Conservation (phyloP, 2,329 filamentous ascomycete species). For the Neopestalotiopsis clavispora region DNA sequence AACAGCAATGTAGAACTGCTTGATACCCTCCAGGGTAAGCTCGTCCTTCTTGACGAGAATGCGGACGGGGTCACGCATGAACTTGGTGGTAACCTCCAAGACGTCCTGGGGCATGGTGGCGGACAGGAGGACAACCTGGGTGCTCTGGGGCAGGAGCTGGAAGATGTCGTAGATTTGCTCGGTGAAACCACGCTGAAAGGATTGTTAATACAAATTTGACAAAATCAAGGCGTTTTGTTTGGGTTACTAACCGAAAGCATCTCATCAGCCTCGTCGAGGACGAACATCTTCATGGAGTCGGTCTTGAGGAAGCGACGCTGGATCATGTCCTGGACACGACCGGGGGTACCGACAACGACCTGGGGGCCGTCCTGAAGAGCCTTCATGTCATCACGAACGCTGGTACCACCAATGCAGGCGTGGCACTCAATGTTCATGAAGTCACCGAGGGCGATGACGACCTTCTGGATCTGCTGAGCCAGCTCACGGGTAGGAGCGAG, state of each 20-base stretch:
- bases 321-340: slow-evolving; percentile 99
- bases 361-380: slow-evolving; percentile 94
- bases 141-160: slow-evolving; percentile 96
- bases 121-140: slow-evolving; percentile 96
- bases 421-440: slow-evolving; percentile 99
- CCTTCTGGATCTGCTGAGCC: slow-evolving; percentile 99
- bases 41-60: slow-evolving; percentile 99
- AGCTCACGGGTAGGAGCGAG: slow-evolving; percentile 98
- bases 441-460: slow-evolving; percentile 97
- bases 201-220: background rate
- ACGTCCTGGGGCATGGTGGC: slow-evolving; percentile 99
- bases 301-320: slow-evolving; percentile 97
- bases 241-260: slow-evolving; percentile 80
- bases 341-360: slow-evolving; percentile 96
- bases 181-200: slow-evolving; percentile 87
- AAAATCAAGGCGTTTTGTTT: background rate
- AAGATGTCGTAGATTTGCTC: slow-evolving; percentile 99
- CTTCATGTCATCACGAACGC: slow-evolving; percentile 98
- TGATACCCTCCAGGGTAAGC: slow-evolving; percentile 99
- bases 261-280: slow-evolving; percentile 98
- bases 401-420: slow-evolving; percentile 98
- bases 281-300: slow-evolving; percentile 99
- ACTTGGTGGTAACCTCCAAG: slow-evolving; percentile 99
- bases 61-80: slow-evolving; percentile 99
- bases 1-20: slow-evolving; percentile 99